Percentiles rank a stretch among this genome's conserved stretches.
Evolutionary conservation across 345 rosid species (phyloP).

Genomic region (Euphorbia pulcherrima): DNA sequence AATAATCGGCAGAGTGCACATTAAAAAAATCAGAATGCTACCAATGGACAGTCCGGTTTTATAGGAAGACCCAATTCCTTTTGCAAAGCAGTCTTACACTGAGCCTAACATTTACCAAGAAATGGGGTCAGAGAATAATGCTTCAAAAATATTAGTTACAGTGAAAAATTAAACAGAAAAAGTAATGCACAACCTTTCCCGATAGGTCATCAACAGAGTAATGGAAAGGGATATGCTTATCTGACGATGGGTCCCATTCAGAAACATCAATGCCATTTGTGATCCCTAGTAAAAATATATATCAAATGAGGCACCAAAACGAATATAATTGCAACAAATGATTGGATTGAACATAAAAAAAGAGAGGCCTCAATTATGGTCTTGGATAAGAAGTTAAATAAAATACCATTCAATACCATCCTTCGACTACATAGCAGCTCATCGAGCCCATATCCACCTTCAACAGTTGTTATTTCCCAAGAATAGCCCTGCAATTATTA

Average conservation of each 20-base stretch:
- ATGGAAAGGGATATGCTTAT: conserved; percentile 56
- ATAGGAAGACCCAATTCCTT: conserved; percentile 85
- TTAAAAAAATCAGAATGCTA: conserved; percentile 27
- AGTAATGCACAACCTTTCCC: conserved; percentile 56
- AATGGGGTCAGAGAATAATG: conserved; percentile 20
- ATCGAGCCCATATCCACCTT: conserved; percentile 90
- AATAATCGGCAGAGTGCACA: not conserved
- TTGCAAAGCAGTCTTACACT: conserved; percentile 83
- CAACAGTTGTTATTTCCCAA: conserved; percentile 92
- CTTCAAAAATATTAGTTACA: conserved; percentile 1
- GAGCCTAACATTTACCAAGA: conserved; percentile 44
- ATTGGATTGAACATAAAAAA: not conserved
- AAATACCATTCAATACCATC: conserved; percentile 70
- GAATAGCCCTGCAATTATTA: conserved; percentile 68
- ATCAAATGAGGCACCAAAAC: not conserved
- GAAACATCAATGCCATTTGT: conserved; percentile 75
- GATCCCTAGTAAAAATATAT: conserved; percentile 51
- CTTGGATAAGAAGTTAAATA: not conserved
- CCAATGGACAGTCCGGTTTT: conserved; percentile 82
- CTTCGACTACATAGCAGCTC: conserved; percentile 67
- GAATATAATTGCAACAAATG: not conserved
- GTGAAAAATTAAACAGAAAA: not conserved
- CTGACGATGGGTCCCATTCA: conserved; percentile 86
- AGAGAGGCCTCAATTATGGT: not conserved
- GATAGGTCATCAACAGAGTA: conserved; percentile 66